A percentile compares a stretch with the other conserved stretches of the same genome.
Conservation (phyloP, 306 rosid genomes). For the Prunus fruticosa region DNA sequence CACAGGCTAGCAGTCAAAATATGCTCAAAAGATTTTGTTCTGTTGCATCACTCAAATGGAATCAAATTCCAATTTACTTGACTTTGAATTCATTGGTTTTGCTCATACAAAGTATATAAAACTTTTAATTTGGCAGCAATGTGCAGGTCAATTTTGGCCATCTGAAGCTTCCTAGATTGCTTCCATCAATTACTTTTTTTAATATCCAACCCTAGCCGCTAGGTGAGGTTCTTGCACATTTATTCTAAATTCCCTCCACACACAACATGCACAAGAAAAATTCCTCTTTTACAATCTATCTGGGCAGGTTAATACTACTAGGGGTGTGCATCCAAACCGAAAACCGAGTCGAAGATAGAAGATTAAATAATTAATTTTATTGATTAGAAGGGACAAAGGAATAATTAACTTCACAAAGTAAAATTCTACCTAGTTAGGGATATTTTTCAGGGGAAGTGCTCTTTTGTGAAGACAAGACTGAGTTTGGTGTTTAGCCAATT, state of each 20-base stretch:
- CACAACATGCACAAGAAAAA: neutral
- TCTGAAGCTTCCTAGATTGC: neutral
- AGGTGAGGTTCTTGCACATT: neutral
- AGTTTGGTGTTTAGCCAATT: neutral
- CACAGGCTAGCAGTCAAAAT: constrained; percentile 3
- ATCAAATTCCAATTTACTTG: constrained; percentile 29
- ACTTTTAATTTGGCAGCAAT: neutral
- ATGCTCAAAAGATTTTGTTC: constrained; percentile 27
- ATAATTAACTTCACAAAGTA: neutral
- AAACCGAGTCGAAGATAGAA: too few relatives aligned
- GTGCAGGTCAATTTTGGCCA: neutral
- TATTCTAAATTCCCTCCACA: neutral
- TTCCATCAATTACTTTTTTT: neutral
- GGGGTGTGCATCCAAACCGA: too few relatives aligned
- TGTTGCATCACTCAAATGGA: constrained; percentile 27
- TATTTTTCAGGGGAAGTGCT: neutral
- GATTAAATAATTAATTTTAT: too few relatives aligned
- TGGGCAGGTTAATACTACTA: neutral
- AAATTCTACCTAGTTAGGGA: neutral
- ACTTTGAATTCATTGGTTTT: neutral
- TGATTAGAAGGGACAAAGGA: neutral
- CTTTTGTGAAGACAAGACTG: too few relatives aligned
- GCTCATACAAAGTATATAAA: neutral
- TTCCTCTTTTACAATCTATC: neutral
- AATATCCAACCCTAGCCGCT: neutral